Evolutionary conservation across 2,329 filamentous ascomycete species (phyloP), one percentile per base, ranked within the genome.

Genomic region (Lomentospora prolificans): DNA sequence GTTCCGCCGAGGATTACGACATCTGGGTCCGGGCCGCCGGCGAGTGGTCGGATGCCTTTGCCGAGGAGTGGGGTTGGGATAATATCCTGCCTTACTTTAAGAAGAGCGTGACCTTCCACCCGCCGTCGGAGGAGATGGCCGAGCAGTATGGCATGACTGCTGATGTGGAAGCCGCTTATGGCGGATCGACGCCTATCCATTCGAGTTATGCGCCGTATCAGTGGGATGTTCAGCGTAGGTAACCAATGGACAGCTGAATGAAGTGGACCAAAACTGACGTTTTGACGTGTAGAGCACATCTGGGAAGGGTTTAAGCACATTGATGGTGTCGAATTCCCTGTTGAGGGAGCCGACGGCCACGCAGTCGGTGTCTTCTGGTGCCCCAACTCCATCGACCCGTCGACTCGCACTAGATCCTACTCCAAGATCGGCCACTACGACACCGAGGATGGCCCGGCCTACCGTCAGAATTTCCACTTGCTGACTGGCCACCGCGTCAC

Each of bases 351-450:
- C 2, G 57, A 62, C 3, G 65, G 66, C 17, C 57, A 62, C 2
- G 59, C 58, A 5, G 55, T 62, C 0, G 66, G 66, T 1, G 61
- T 64, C 9, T 70, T 66, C 60, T 69, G 66, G 66, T 63, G 61
- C 10, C 66, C 66, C 41, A 66, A 62, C 51, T 64, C 64, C 19
- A 61, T 66, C 27, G 64, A 69, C 30, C 62, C 63, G 0, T 53
- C 57, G 14, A 63, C 62, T 7, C 61, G 62, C 53, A 64, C 61
- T 1, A 61, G 65, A 4, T 67, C 64, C 1, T 66, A 65, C 55
- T 59, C 66, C 5, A 58, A 63, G 17, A 65, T 60, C 28, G 63
- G 63, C 14, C 64, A 67, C 54, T 67, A 64, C 51, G 63, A 66
- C 31, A 60, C 58, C 5, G 61, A 63, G 10, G 56, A 58, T 2